Evolutionary conservation across 2,329 filamentous ascomycete species (phyloP).

Genomic region (Fusarium anguioides): DNA sequence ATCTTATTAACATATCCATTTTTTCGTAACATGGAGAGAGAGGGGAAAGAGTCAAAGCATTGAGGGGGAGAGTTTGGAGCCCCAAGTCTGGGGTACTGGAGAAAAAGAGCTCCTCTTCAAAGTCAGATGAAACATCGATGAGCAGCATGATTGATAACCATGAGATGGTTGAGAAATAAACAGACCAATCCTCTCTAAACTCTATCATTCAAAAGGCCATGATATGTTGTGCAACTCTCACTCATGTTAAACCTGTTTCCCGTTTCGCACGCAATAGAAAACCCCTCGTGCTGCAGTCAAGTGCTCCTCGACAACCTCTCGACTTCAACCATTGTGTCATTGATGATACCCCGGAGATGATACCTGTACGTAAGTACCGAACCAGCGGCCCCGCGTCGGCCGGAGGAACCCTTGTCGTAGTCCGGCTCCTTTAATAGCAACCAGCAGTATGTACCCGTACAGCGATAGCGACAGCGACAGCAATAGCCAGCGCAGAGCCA

Average conservation of each 20-base stretch:
- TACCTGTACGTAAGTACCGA: slow-evolving; percentile 43
- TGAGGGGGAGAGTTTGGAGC: slow-evolving; percentile 10
- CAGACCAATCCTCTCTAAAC: slow-evolving; percentile 23
- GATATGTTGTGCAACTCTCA: slow-evolving; percentile 33
- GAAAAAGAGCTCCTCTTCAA: neutral
- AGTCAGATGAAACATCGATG: slow-evolving; percentile 10
- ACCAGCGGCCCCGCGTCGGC: slow-evolving; percentile 42
- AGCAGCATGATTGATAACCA: neutral
- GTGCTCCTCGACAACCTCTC: slow-evolving; percentile 21
- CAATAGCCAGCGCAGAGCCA: slow-evolving; percentile 18
- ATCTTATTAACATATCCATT: no score
- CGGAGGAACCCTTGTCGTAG: slow-evolving; percentile 30
- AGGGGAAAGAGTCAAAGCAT: neutral
- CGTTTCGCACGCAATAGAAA: slow-evolving; percentile 24
- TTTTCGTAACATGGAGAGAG: slow-evolving; percentile 6
- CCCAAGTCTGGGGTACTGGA: slow-evolving; percentile 32
- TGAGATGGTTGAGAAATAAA: slow-evolving; percentile 2
- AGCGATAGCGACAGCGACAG: slow-evolving; percentile 2
- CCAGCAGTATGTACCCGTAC: no score
- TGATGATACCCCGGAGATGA: slow-evolving; percentile 34
- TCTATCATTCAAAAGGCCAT: slow-evolving; percentile 16
- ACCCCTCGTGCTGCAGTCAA: slow-evolving; percentile 35
- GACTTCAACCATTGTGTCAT: slow-evolving; percentile 42
- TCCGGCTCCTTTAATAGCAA: slow-evolving; percentile 17
- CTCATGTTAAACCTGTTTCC: slow-evolving; percentile 21